Evolutionary conservation across 2,329 filamentous ascomycete genomes (phyloP), one percentile per base, ranked within the genome.

Genomic region (Allantophomopsis cytisporea): DNA sequence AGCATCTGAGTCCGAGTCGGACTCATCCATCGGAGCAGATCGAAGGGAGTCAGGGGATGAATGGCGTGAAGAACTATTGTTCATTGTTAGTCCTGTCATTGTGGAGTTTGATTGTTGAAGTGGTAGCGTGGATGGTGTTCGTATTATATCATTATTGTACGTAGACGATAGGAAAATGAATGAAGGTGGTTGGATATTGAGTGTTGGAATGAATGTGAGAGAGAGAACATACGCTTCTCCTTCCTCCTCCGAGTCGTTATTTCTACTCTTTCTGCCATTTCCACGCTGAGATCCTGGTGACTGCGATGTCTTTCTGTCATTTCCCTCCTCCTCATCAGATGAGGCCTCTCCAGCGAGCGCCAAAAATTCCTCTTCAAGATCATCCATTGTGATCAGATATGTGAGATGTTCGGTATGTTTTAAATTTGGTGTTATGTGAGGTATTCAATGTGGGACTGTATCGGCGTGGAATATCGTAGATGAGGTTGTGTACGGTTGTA

Each of bases 331-430:
- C 42, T 75, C 73, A 46, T 60, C 60, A 39, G 66, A 71, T 43
- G 69, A 66, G 44, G 75, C 81, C 50, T 84, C 86, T 53, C 86
- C 91, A 40, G 88, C 91, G 48, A 96, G 78, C 54, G 85, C 88
- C 47, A 96, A 80, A 48, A 96, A 79, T 65, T 95, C 89, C 52
- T 89, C 87, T 57, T 96, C 89, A 49, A 95, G 73, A 56, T 89
- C 84, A 41, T 84, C 82, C 87, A 94, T 94, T 53, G 47, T 70
- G 47, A 21, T 43, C 30, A 32, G 17, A 18, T 31, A 33, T 15
- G 15, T 12, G 15, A 31, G 16, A 21, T 13, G 11, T 12, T 28
- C 11, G 23, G 8, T 28, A 28, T 28, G 23, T 28, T 28, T 4
- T 28, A 28, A 28, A 28, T 3, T 8, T 28, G 8, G 32, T n/a